Percentiles rank a stretch among this genome's conserved stretches.
Conservation (phyloP, 139 green algal species). For the Ulvella scutata region DNA sequence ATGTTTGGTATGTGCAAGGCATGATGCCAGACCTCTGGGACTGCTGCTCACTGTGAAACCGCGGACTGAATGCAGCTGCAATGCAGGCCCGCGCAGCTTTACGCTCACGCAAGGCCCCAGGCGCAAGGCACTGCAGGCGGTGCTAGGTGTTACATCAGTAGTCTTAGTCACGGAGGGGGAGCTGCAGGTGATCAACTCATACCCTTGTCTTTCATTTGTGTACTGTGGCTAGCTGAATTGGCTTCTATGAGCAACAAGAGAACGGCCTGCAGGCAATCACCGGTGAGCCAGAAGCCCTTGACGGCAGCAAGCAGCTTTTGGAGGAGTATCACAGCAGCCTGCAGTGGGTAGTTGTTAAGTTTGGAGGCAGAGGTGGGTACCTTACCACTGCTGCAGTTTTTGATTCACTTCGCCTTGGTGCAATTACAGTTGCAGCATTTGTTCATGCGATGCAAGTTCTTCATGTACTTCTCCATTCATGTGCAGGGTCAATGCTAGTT, state of each 20-base stretch:
- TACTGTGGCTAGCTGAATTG: neutral
- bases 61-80: no score
- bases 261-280: no score
- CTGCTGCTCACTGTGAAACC: no score
- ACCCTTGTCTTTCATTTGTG: neutral
- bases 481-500: no score
- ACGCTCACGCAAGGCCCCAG: slow-evolving; percentile 34
- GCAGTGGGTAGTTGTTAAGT: neutral
- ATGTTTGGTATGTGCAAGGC: no score
- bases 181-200: neutral
- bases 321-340: neutral
- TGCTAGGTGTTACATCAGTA: slow-evolving; percentile 51
- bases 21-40: no score
- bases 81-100: slow-evolving; percentile 47
- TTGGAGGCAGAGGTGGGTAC: neutral
- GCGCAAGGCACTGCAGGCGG: slow-evolving; percentile 31
- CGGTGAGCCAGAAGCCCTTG: neutral
- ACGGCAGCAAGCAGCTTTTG: neutral
- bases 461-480: no score
- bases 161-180: slow-evolving; percentile 70
- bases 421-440: no score
- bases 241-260: no score
- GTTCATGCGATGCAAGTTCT: no score
- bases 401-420: no score
- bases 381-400: no score